phyloP scores from a whole-genome alignment of 306 rosid genomes.

The Citrullus amarus region DNA sequence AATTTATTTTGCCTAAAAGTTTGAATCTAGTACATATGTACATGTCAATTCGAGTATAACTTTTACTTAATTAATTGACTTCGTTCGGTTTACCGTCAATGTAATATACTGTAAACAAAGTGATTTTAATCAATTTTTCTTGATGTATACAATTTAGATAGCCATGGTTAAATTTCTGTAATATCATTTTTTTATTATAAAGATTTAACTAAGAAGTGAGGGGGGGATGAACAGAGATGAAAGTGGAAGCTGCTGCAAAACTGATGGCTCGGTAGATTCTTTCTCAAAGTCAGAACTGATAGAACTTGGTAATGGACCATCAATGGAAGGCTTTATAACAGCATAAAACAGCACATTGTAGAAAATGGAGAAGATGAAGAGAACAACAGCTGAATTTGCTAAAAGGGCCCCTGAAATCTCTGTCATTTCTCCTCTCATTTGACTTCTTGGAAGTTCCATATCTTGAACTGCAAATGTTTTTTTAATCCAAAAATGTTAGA shows the following conservation, averaged over 20 bases:
- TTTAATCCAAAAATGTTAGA: neutral
- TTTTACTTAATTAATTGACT: neutral
- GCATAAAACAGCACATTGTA: constrained; percentile 49
- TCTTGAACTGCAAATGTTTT: constrained; percentile 38
- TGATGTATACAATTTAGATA: neutral
- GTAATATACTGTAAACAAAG: neutral
- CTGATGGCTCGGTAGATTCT: constrained; percentile 9
- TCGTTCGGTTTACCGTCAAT: neutral
- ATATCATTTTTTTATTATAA: neutral
- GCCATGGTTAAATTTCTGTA: neutral
- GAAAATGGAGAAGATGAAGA: constrained; percentile 50
- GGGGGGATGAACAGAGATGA: neutral
- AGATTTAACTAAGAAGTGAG: neutral
- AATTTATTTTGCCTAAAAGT: neutral
- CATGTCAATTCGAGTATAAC: no score
- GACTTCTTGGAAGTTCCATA: constrained; percentile 17
- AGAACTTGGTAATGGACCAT: constrained; percentile 21
- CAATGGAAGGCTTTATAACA: constrained; percentile 69
- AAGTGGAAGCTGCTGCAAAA: constrained; percentile 2
- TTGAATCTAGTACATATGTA: neutral
- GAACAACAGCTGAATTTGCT: constrained; percentile 27
- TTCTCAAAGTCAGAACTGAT: neutral
- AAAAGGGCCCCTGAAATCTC: constrained; percentile 51
- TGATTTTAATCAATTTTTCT: neutral
- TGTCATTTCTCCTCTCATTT: constrained; percentile 12